Evolutionary conservation across 495 filamentous ascomycete species (phyloP).

Genomic region (Penicillium dipodomyicola): DNA sequence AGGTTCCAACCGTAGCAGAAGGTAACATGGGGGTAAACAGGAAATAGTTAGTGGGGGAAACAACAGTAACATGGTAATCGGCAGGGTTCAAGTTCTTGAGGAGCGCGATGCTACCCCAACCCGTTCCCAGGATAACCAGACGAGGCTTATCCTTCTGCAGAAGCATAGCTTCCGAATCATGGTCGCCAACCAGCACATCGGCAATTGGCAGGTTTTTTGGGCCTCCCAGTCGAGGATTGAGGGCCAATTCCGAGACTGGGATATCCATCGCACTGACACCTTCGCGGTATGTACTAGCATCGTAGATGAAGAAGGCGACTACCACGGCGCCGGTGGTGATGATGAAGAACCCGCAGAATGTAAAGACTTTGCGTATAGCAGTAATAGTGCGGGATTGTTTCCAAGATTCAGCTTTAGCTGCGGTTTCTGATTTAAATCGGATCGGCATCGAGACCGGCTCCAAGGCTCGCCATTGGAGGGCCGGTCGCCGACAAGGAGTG

Average conservation of each 20-base stretch:
- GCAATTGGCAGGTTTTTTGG: conserved; percentile 96
- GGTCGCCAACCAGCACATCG: conserved; percentile 81
- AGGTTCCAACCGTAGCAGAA: conserved; percentile 90
- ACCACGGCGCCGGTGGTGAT: conserved; percentile 54
- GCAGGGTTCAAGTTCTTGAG: conserved; percentile 86
- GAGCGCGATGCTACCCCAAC: conserved; percentile 92
- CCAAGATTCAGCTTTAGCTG: conserved; percentile 10
- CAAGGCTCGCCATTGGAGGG: conserved; percentile 30
- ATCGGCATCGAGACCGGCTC: conserved; percentile 18
- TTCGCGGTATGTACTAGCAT: conserved; percentile 84
- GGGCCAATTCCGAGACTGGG: conserved; percentile 74
- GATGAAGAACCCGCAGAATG: conserved; percentile 59
- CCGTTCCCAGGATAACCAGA: conserved; percentile 88
- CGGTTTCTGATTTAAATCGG: conserved; percentile 33
- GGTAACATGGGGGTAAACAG: conserved; percentile 97
- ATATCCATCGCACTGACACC: conserved; percentile 64
- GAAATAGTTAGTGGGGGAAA: conserved; percentile 94
- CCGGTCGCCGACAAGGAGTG: conserved; percentile 23
- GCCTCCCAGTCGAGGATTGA: conserved; percentile 79
- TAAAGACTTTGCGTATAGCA: conserved; percentile 47
- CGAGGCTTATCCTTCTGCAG: conserved; percentile 79
- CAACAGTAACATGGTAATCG: conserved; percentile 90
- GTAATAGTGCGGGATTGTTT: conserved; percentile 18
- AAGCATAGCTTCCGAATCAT: conserved; percentile 67
- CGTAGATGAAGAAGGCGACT: conserved; percentile 88